Evolutionary conservation across 2,329 filamentous ascomycete species (phyloP).

Genomic region (Trichoderma lentiforme): DNA sequence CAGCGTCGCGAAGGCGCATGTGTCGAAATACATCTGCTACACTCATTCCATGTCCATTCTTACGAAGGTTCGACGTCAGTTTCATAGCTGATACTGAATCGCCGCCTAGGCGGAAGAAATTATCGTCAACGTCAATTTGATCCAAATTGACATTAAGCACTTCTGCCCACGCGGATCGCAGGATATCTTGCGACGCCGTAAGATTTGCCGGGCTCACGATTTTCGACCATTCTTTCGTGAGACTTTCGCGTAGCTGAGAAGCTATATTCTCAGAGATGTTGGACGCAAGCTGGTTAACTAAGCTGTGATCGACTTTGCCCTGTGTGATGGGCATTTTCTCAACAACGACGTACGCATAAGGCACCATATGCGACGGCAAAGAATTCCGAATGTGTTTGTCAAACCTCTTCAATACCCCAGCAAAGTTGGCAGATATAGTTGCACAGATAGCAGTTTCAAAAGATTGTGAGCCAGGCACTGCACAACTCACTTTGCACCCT

Average conservation of each 20-base stretch:
- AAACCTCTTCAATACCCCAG: background rate
- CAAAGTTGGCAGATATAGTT: background rate
- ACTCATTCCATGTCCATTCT: conserved; percentile 25
- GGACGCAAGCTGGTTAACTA: background rate
- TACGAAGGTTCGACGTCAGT: conserved; percentile 27
- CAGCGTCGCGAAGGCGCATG: conserved; percentile 28
- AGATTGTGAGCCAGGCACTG: background rate
- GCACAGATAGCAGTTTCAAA: background rate
- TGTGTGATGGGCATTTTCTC: conserved; percentile 27
- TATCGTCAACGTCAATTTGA: conserved; percentile 38
- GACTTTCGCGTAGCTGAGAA: background rate
- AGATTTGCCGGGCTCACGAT: background rate
- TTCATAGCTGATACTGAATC: conserved; percentile 33
- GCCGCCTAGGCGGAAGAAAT: conserved; percentile 15
- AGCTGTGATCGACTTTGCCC: conserved; percentile 22
- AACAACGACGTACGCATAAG: conserved; percentile 27
- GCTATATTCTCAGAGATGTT: background rate
- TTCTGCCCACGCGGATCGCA: conserved; percentile 7
- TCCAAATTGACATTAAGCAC: conserved; percentile 16
- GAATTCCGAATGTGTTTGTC: conserved; percentile 1
- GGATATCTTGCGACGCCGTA: background rate
- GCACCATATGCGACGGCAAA: background rate
- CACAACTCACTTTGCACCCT: background rate
- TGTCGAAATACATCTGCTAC: conserved; percentile 30
- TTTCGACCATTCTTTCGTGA: background rate